Base-by-base conservation (phyloP, 495 filamentous ascomycete species). In the Parmelia sp. region DNA sequence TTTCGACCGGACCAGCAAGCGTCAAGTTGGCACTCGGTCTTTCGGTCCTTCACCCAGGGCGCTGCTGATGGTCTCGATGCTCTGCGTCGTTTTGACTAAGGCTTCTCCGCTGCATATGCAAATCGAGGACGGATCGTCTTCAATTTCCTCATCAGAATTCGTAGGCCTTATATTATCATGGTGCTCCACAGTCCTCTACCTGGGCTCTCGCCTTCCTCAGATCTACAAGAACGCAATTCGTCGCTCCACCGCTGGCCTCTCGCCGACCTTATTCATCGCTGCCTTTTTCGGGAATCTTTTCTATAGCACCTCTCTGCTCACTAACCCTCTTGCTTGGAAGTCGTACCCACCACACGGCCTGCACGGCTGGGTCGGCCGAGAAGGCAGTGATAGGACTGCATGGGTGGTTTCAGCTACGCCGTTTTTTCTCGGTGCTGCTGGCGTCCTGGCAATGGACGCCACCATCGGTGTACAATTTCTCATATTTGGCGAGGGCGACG, bases 271-370 rank as follows among this genome's bases (percentile, higher is more conserved):
- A 47, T 90, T 90, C 74, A 75, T 84, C 57, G 88, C 88, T 15
- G 87, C 88, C 19, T 90, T 90, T 70, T 81, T 79, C 67, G 88
- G 88, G 21, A 90, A 90, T 71, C 69, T 88, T 57, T 89, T 89
- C 77, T 90, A 90, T 75, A 87, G 85, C 17, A 66, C 78, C 42
- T 88, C 87, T 15, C 73, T 90, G 11, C 70, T 88, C 29, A 79
- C 86, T 8, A 90, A 89, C 71, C 88, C 88, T 9, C 82, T 84
- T 62, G 88, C 83, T 37, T 89, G 87, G 88, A 69, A 74, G 61
- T 75, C 84, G 64, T 84, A 81, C 56, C 74, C 77, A 12, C 76
- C 88, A 0, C 84, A 87, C 66, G 87, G 87, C n/a, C 84, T 84
- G 31, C 77, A 82, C 29, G 88, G 88, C 49, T 87, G 88, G 82